Percentiles rank a stretch among this genome's conserved stretches.
Conservation (phyloP, 2,329 filamentous ascomycete species). For the Neopestalotiopsis sp. region DNA sequence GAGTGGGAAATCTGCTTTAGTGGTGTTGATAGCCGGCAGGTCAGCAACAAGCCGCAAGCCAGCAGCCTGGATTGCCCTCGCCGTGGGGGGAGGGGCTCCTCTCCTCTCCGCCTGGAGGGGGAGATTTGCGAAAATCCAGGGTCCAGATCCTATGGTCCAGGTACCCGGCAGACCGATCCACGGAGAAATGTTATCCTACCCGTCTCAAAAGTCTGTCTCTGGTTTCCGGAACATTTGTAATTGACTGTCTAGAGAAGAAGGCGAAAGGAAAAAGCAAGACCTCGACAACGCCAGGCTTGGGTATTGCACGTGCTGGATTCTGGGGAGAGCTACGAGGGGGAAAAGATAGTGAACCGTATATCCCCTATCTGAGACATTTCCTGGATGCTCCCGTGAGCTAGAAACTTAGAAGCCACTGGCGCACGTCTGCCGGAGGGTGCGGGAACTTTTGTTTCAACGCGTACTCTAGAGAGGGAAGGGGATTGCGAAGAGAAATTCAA, state of each 20-base stretch:
- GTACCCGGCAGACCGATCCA: not conserved
- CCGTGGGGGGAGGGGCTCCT: not conserved
- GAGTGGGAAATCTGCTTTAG: no score
- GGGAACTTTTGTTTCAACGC: not conserved
- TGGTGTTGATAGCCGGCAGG: no score
- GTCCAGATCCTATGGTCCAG: not conserved
- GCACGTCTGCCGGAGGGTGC: not conserved
- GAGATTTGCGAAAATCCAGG: not conserved
- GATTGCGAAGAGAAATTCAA: not conserved
- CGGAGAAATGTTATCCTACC: not conserved
- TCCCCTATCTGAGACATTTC: not conserved
- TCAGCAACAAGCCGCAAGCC: no score
- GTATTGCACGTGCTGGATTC: not conserved
- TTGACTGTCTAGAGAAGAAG: not conserved
- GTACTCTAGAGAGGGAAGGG: not conserved
- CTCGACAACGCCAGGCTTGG: not conserved
- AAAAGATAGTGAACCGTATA: not conserved
- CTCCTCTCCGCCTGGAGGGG: not conserved
- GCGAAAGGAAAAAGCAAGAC: not conserved
- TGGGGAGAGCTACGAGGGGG: not conserved
- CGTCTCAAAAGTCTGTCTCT: not conserved
- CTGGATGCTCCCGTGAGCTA: not conserved
- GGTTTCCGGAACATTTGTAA: not conserved
- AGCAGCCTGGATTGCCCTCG: not conserved
- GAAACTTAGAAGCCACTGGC: not conserved